These are phyloP conservation scores for Pelargonium cotyledonis DNA, from an alignment of 441 rosid species.

Conservation along the genomic window DNA sequence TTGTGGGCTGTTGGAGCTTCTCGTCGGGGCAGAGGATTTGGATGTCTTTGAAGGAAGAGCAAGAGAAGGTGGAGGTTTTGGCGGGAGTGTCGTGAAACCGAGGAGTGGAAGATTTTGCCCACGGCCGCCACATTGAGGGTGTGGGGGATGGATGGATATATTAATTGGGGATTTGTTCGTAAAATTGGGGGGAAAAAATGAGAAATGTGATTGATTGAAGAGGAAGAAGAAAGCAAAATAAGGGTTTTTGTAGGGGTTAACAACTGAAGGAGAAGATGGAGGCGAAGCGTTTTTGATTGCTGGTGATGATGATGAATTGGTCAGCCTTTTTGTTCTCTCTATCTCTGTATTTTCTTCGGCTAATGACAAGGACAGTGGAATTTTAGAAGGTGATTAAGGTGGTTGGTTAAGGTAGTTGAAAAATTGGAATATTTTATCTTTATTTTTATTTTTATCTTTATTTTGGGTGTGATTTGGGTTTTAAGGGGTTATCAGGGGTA, in stretches of 20 bases:
- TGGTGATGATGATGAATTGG: not conserved
- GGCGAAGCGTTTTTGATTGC: no score
- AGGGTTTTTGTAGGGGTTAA: no score
- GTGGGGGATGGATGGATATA: not conserved
- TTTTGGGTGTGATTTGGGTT: slow-evolving; percentile 6
- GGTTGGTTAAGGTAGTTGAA: slow-evolving; percentile 39
- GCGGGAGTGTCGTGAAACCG: slow-evolving; percentile 36
- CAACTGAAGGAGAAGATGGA: no score
- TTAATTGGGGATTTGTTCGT: not conserved
- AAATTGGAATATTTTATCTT: slow-evolving; percentile 4
- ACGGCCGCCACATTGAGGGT: slow-evolving; percentile 74
- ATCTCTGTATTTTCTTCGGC: not conserved
- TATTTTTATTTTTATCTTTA: not conserved
- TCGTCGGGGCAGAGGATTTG: slow-evolving; percentile 41
- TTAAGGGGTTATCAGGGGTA: not conserved
- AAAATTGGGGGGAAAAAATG: not conserved
- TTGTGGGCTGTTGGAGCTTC: slow-evolving; percentile 9
- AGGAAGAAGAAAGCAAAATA: not conserved
- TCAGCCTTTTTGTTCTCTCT: not conserved
- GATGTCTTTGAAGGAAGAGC: slow-evolving; percentile 55
- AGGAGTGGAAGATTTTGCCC: slow-evolving; percentile 42
- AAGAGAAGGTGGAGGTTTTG: slow-evolving; percentile 28
- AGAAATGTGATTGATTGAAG: not conserved
- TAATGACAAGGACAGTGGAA: no score
- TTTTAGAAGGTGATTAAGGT: not conserved